These are phyloP conservation scores for Spathaspora passalidarum DNA, from an alignment of 805 yeast species.

Conservation along the genomic window DNA sequence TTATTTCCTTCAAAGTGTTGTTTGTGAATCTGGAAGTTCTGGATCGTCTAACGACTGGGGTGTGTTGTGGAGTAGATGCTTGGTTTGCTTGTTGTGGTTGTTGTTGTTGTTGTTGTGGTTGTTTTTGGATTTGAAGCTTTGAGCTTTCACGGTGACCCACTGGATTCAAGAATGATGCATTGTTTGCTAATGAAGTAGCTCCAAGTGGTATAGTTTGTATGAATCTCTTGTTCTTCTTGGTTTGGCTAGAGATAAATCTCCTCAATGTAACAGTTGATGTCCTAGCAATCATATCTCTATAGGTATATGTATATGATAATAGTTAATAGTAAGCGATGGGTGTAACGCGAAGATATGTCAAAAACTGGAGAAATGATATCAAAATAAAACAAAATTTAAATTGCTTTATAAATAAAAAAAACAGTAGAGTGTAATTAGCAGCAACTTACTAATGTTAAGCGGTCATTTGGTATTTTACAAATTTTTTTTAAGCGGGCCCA, in stretches of 20 bases:
- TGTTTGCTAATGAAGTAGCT: conserved; percentile 11
- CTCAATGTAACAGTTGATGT: conserved; percentile 3
- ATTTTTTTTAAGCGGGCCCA: not conserved
- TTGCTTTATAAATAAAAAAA: not conserved
- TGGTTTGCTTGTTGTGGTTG: conserved; percentile 30
- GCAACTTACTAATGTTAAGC: not conserved
- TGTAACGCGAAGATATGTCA: not conserved
- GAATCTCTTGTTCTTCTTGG: conserved; percentile 20
- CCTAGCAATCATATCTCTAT: not conserved
- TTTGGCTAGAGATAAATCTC: conserved; percentile 5
- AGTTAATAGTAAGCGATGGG: not conserved
- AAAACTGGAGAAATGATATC: not conserved
- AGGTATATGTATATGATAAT: not conserved
- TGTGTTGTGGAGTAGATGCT: conserved; percentile 6
- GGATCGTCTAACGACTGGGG: conserved; percentile 20
- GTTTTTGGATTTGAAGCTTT: conserved; percentile 10
- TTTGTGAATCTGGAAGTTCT: conserved; percentile 25
- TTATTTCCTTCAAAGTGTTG: conserved; percentile 9
- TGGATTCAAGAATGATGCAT: conserved; percentile 14
- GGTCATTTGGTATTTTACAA: not conserved
- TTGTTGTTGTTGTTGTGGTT: conserved; percentile 15
- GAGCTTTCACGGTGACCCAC: conserved; percentile 7
- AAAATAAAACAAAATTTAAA: too few relatives aligned
- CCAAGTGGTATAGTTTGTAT: conserved; percentile 34
- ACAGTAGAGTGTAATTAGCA: not conserved